Evolutionary conservation across 2,329 filamentous ascomycete species (phyloP).

Genomic region (Setomelanomma holmii): DNA sequence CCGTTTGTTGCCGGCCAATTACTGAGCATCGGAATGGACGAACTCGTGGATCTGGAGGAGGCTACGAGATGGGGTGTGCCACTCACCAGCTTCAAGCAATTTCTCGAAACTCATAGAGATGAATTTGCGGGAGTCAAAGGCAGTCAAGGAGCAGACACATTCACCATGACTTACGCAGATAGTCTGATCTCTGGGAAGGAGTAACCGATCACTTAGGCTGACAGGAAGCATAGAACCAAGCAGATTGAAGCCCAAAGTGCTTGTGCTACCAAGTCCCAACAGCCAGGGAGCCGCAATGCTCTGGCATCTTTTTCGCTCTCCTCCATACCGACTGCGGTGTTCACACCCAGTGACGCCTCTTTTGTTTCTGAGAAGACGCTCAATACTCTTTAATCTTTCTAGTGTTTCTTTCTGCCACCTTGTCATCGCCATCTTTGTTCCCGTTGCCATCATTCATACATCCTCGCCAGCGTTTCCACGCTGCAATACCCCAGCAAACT

Average conservation of each 20-base stretch:
- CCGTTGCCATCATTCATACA: neutral
- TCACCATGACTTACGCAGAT: neutral
- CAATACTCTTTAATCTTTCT: no score
- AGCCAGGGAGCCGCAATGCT: no score
- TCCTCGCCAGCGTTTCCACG: neutral
- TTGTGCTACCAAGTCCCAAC: no score
- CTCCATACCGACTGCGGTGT: no score
- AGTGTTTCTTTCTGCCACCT: no score
- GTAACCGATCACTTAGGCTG: no score
- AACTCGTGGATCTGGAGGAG: conserved; percentile 45
- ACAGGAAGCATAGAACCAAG: no score
- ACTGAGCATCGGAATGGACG: conserved; percentile 43
- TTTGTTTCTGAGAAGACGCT: no score
- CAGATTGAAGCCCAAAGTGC: no score
- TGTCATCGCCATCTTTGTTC: neutral
- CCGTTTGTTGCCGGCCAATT: conserved; percentile 52
- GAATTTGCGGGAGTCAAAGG: neutral
- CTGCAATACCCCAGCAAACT: neutral
- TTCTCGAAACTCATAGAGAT: conserved; percentile 31
- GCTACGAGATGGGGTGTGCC: conserved; percentile 50
- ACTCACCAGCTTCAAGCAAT: conserved; percentile 54
- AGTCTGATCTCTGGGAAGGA: neutral
- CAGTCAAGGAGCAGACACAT: neutral
- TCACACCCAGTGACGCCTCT: no score
- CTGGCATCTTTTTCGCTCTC: no score